Percentiles rank a stretch among this genome's conserved stretches.
Conservation (phyloP, 345 rosid genomes). For the Syzygium aqueum region DNA sequence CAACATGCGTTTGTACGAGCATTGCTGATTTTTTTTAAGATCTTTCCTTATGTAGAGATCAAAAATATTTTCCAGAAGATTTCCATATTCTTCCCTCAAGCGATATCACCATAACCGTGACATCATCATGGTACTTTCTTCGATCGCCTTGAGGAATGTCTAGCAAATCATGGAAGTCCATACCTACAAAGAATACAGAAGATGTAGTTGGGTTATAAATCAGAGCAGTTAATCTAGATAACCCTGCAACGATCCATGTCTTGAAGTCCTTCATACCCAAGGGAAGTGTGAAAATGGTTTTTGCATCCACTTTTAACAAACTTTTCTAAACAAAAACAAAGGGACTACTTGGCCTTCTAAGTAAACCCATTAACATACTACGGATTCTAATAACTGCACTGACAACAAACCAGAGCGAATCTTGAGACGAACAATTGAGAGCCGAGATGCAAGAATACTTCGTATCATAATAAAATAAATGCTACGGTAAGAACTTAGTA, state of each 20-base stretch:
- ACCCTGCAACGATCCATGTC: not conserved
- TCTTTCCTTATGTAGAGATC: slow-evolving; percentile 6
- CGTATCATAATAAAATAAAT: not conserved
- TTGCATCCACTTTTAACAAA: not conserved
- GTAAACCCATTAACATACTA: not conserved
- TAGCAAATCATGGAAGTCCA: slow-evolving; percentile 84
- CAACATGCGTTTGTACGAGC: not conserved
- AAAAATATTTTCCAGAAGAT: slow-evolving; percentile 91
- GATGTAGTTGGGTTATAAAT: not conserved
- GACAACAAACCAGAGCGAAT: not conserved
- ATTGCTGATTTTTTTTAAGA: not conserved
- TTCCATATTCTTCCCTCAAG: slow-evolving; percentile 99
- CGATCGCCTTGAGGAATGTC: slow-evolving; percentile 98
- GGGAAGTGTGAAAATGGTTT: not conserved
- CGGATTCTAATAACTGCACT: not conserved
- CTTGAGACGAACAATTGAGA: not conserved
- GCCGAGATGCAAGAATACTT: not conserved
- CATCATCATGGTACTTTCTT: slow-evolving; percentile 93
- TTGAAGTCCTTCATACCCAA: not conserved
- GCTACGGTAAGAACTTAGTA: not conserved
- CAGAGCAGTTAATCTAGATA: not conserved
- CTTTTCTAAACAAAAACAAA: not conserved
- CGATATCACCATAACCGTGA: slow-evolving; percentile 91
- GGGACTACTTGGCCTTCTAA: not conserved
- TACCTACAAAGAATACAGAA: slow-evolving; percentile 36